These are phyloP conservation scores for Agrocybe pediades DNA, from an alignment of 768 basidiomycete species.

Conservation along the genomic window DNA sequence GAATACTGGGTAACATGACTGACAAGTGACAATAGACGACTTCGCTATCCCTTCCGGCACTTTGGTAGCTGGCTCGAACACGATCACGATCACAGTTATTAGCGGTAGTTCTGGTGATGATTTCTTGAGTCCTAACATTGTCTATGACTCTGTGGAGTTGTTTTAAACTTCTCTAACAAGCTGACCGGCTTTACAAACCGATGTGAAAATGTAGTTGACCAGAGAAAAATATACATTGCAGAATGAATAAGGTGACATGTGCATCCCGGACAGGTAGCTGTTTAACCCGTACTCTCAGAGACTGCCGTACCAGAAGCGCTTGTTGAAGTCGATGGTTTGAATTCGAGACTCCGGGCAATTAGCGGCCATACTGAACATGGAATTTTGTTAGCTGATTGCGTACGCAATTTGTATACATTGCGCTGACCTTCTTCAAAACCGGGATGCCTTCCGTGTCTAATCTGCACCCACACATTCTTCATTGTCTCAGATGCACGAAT, in stretches of 20 bases:
- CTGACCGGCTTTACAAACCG: too few relatives aligned
- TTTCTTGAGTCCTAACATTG: slow-evolving; percentile 49
- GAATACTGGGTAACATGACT: not conserved
- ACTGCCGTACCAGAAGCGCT: slow-evolving; percentile 10
- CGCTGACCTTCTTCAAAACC: slow-evolving; percentile 85
- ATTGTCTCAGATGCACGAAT: slow-evolving; percentile 84
- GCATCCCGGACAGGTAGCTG: not conserved
- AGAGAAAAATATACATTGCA: not conserved
- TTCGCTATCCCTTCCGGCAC: slow-evolving; percentile 43
- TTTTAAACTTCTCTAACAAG: slow-evolving; percentile 25
- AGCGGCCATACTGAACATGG: slow-evolving; percentile 59
- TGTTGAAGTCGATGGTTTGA: slow-evolving; percentile 43
- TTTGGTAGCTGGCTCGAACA: slow-evolving; percentile 42
- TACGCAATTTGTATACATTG: not conserved
- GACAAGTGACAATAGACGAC: slow-evolving; percentile 29
- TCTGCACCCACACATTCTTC: slow-evolving; percentile 84
- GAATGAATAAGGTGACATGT: not conserved
- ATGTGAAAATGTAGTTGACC: too few relatives aligned
- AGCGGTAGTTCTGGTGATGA: slow-evolving; percentile 45
- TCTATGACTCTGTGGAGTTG: slow-evolving; percentile 43
- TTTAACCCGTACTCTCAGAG: not conserved
- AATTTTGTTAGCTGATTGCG: not conserved
- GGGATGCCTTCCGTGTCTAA: slow-evolving; percentile 79
- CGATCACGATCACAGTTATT: slow-evolving; percentile 42
- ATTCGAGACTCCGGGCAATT: slow-evolving; percentile 64